Conservation (phyloP, 257 asterid genomes). For the Phtheirospermum japonicum region DNA sequence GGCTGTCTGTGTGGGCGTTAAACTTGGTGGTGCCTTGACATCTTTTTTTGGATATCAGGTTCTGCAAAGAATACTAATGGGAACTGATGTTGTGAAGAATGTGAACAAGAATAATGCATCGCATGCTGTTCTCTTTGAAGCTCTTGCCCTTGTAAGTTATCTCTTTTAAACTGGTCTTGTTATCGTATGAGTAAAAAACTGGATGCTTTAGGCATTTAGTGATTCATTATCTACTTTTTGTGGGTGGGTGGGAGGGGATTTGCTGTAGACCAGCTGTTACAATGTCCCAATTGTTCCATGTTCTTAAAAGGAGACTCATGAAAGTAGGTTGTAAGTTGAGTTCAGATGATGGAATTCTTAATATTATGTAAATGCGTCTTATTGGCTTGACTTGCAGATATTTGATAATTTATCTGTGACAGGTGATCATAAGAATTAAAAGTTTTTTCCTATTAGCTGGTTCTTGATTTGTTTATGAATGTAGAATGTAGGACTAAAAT, state of each 20-base stretch:
- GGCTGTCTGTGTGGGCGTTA: conserved; percentile 3
- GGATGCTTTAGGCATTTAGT: neutral
- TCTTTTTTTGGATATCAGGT: conserved; percentile 50
- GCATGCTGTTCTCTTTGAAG: conserved; percentile 99
- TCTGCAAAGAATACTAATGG: conserved; percentile 94
- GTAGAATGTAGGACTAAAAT: no score
- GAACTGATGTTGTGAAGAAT: conserved; percentile 98
- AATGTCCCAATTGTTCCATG: conserved; percentile 6
- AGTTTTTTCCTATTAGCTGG: no score
- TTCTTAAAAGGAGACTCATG: neutral
- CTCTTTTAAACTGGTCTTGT: conserved; percentile 18
- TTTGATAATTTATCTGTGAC: no score
- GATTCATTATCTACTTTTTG: neutral
- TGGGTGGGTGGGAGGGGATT: conserved; percentile 1
- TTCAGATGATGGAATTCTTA: no score
- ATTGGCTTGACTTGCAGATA: no score
- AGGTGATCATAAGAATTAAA: no score
- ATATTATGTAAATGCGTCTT: no score
- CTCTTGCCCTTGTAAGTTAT: conserved; percentile 88
- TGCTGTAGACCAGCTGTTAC: neutral
- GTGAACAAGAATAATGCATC: conserved; percentile 99
- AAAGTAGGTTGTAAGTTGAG: no score
- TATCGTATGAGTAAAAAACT: neutral
- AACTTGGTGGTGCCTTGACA: conserved; percentile 12
- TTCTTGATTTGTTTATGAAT: no score